These are phyloP conservation scores for Populus deltoides DNA, from an alignment of 345 rosid genomes.

Conservation along the genomic window DNA sequence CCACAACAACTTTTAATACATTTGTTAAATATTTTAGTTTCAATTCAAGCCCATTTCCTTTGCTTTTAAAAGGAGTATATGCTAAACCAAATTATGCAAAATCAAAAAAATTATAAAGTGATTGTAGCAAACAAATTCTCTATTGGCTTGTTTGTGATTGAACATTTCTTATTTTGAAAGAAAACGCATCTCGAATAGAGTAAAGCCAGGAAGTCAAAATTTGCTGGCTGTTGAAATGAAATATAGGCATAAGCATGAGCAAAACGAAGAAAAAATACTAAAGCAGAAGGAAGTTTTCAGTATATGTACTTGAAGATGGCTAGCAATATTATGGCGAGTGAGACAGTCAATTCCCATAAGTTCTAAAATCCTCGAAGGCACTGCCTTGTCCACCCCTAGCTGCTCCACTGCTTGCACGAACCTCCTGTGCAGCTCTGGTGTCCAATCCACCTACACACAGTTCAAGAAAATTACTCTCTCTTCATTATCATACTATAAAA, in stretches of 20 bases:
- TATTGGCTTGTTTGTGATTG: no score
- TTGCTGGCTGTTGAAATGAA: not conserved
- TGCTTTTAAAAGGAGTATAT: not conserved
- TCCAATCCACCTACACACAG: constrained; percentile 88
- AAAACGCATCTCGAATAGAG: not conserved
- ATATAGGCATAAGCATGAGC: not conserved
- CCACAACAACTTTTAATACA: not conserved
- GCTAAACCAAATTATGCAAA: not conserved
- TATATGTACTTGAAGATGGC: constrained; percentile 83
- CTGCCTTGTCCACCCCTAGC: constrained; percentile 94
- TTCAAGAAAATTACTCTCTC: constrained; percentile 5
- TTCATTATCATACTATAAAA: not conserved
- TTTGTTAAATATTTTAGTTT: no score
- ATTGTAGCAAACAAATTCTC: not conserved
- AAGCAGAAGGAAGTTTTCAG: not conserved
- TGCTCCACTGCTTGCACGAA: constrained; percentile 97
- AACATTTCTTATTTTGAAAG: no score
- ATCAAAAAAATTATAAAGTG: not conserved
- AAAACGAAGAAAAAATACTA: not conserved
- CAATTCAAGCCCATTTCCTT: not conserved
- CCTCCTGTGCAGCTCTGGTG: constrained; percentile 84
- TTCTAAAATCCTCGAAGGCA: constrained; percentile 89
- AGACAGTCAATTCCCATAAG: constrained; percentile 84
- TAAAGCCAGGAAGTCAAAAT: not conserved
- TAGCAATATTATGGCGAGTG: constrained; percentile 95